Conservation (phyloP, 1,284 basidiomycete species). For the Heimioporus retisporus region DNA sequence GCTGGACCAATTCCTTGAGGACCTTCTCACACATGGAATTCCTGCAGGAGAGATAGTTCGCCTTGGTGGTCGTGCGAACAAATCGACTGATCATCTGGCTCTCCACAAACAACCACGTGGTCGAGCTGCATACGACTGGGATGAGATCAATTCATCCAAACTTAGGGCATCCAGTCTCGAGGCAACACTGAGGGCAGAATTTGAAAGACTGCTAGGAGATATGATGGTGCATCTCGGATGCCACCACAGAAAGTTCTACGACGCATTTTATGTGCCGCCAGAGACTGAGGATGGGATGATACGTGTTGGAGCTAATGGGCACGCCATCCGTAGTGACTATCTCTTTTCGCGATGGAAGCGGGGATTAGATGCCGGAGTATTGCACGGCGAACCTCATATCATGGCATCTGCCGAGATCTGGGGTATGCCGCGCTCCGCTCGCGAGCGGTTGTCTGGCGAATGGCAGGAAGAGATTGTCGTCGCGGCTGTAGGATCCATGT, state of each 20-base stretch:
- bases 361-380: constrained; percentile 56
- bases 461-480: constrained; percentile 55
- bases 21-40: constrained; percentile 66
- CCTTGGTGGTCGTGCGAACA: constrained; percentile 64
- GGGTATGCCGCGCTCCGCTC: constrained; percentile 48
- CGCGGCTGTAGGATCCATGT: constrained; percentile 44
- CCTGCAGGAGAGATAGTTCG: constrained; percentile 57
- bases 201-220: constrained; percentile 2
- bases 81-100: constrained; percentile 52
- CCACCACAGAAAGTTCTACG: constrained; percentile 49
- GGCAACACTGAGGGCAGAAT: constrained; percentile 39
- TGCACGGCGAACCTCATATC: constrained; percentile 44
- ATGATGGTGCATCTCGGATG: constrained; percentile 48
- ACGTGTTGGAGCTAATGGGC: constrained; percentile 52
- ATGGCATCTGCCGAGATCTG: constrained; percentile 51
- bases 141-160: constrained; percentile 49
- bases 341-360: constrained; percentile 58
- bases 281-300: constrained; percentile 53
- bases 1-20: constrained; percentile 70
- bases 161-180: constrained; percentile 3
- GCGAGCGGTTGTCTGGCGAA: constrained; percentile 41
- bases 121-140: constrained; percentile 43
- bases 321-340: constrained; percentile 46
- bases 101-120: constrained; percentile 45
- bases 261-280: constrained; percentile 59